Evolutionary conservation across 495 filamentous ascomycete genomes (phyloP).

Genomic region (Talaromyces adpressus): DNA sequence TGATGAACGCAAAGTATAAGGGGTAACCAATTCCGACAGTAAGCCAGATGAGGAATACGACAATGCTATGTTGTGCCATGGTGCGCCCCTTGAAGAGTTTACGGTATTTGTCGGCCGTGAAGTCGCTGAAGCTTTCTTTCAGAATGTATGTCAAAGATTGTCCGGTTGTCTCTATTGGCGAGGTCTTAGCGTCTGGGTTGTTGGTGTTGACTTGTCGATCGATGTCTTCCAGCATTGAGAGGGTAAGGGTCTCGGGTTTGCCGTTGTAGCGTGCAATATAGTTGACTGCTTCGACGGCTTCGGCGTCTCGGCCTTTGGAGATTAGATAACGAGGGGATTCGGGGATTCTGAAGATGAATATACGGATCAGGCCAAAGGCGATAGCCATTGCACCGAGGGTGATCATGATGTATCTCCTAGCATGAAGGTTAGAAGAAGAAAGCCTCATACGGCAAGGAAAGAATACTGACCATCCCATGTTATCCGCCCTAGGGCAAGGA

Average conservation of each 20-base stretch:
- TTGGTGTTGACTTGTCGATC: conserved; percentile 15
- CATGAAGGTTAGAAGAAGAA: too few species aligned
- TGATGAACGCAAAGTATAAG: conserved; percentile 27
- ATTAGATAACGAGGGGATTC: conserved; percentile 27
- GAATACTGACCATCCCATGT: conserved; percentile 31
- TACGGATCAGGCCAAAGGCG: conserved; percentile 22
- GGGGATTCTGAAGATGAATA: conserved; percentile 25
- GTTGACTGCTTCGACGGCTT: conserved; percentile 24
- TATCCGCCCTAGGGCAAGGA: conserved; percentile 19
- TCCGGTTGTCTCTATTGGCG: background rate
- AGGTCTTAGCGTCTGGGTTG: background rate
- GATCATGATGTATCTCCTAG: conserved; percentile 29
- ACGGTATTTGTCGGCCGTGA: conserved; percentile 19
- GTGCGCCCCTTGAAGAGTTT: conserved; percentile 21
- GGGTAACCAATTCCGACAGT: conserved; percentile 29
- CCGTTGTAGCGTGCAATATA: conserved; percentile 23
- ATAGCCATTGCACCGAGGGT: conserved; percentile 22
- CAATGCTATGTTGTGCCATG: conserved; percentile 15
- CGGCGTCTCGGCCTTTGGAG: conserved; percentile 24
- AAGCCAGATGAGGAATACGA: conserved; percentile 26
- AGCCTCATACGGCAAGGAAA: too few species aligned
- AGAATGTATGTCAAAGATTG: conserved; percentile 18
- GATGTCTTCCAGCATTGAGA: conserved; percentile 25
- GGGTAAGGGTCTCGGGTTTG: conserved; percentile 21
- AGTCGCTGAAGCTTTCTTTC: conserved; percentile 23